phyloP scores from a whole-genome alignment of 1,139 yeast genomes.

The Pichia sp. region DNA sequence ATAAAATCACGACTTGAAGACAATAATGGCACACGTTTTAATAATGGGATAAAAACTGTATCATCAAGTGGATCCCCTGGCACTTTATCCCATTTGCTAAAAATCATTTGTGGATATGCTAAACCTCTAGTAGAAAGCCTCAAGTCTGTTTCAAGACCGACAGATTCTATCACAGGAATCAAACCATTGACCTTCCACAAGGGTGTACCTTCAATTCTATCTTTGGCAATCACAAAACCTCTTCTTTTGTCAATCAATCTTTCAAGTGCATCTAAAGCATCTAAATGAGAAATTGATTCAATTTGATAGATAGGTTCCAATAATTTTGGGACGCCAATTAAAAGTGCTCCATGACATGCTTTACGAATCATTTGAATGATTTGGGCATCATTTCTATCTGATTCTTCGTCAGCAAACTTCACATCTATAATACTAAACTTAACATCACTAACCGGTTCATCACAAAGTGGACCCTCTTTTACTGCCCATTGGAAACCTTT shows the following conservation, averaged over 20 bases:
- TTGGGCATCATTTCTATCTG: constrained; percentile 60
- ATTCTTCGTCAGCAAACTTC: constrained; percentile 41
- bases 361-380: constrained; percentile 76
- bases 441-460: constrained; percentile 69
- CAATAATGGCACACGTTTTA: constrained; percentile 66
- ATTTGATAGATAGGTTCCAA: constrained; percentile 80
- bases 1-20: constrained; percentile 85
- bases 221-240: constrained; percentile 43
- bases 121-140: constrained; percentile 73
- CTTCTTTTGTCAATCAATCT: constrained; percentile 44
- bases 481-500: constrained; percentile 84
- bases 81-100: constrained; percentile 67
- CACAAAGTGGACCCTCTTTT: constrained; percentile 86
- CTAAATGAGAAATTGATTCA: constrained; percentile 38
- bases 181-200: constrained; percentile 55
- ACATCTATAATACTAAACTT: constrained; percentile 69
- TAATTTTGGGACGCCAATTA: constrained; percentile 73
- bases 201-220: constrained; percentile 71
- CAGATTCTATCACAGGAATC: constrained; percentile 84
- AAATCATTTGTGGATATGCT: constrained; percentile 62
- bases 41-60: constrained; percentile 53
- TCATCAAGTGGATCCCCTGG: constrained; percentile 90
- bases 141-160: constrained; percentile 84
- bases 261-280: constrained; percentile 46
- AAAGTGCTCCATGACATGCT: constrained; percentile 77